Conservation (phyloP, 2,329 filamentous ascomycete genomes). For the Tolypocladium sp. region DNA sequence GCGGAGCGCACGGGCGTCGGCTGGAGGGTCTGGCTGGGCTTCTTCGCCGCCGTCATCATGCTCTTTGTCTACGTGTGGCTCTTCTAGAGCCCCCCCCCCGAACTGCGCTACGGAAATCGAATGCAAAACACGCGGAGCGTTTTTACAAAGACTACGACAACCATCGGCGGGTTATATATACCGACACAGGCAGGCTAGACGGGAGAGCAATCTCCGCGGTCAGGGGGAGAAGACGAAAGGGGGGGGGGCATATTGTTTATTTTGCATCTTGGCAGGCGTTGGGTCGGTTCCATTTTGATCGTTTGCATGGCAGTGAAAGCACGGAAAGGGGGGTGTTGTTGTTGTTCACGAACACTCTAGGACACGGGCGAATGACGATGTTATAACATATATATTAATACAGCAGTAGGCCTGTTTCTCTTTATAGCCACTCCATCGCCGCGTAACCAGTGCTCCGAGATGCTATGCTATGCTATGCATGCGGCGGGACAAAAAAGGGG, state of each 20-base stretch:
- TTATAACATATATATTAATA: not conserved
- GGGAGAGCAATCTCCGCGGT: not conserved
- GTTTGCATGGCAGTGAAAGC: not conserved
- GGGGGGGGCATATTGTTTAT: not conserved
- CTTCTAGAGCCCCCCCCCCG: conserved; percentile 42
- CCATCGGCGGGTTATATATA: not conserved
- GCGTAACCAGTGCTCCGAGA: no score
- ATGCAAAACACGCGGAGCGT: not conserved
- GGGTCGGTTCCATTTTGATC: not conserved
- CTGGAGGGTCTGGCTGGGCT: conserved; percentile 88
- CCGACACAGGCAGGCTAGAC: not conserved
- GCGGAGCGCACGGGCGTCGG: conserved; percentile 88
- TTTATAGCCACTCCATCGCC: not conserved
- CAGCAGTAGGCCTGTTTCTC: not conserved
- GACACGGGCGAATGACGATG: not conserved
- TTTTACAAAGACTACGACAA: not conserved
- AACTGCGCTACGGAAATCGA: not conserved
- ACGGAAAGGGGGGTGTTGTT: not conserved
- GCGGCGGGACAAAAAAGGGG: not conserved
- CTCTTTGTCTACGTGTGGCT: conserved; percentile 93
- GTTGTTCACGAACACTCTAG: not conserved
- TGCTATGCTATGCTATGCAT: not conserved
- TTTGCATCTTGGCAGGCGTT: conserved; percentile 3
- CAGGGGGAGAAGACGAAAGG: not conserved
- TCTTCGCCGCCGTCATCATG: conserved; percentile 74